Percentiles rank a stretch among this genome's conserved stretches.
These are phyloP conservation scores for Cercospora janseana DNA, from an alignment of 2,329 filamentous ascomycete species.

Conservation along the genomic window DNA sequence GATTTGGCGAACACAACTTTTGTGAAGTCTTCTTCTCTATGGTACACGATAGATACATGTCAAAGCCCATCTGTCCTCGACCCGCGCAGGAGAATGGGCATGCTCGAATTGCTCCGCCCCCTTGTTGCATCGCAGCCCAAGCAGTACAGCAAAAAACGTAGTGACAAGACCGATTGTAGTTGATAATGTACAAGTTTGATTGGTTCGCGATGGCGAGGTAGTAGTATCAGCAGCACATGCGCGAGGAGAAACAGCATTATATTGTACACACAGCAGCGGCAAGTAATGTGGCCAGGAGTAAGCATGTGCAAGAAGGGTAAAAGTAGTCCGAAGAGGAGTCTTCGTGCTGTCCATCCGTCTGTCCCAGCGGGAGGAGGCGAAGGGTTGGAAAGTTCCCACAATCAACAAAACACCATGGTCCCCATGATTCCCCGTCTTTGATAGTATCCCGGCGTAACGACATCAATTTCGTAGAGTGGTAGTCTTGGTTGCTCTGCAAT, in stretches of 20 bases:
- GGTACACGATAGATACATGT: slow-evolving; percentile 4
- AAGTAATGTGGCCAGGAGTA: too few relatives aligned
- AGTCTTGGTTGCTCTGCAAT: slow-evolving; percentile 8
- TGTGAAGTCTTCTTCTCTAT: slow-evolving; percentile 5
- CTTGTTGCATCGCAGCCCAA: too few relatives aligned
- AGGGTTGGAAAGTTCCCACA: not conserved
- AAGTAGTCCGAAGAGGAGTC: slow-evolving; percentile 2
- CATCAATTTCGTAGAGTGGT: slow-evolving; percentile 18
- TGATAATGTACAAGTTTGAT: slow-evolving; percentile 2
- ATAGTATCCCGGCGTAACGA: slow-evolving; percentile 19
- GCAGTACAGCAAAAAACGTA: slow-evolving; percentile 1
- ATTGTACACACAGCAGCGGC: slow-evolving; percentile 11
- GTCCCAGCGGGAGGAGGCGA: slow-evolving; percentile 6
- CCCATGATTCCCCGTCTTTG: slow-evolving; percentile 13
- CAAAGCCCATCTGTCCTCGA: slow-evolving; percentile 3
- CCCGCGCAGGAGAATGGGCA: slow-evolving; percentile 4
- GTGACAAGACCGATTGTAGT: slow-evolving; percentile 4
- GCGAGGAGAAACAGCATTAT: slow-evolving; percentile 10
- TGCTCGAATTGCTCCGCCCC: too few relatives aligned
- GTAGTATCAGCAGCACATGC: not conserved
- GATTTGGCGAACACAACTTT: not conserved
- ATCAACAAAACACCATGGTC: slow-evolving; percentile 11
- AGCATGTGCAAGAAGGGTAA: slow-evolving; percentile 16
- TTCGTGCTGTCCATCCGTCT: slow-evolving; percentile 11
- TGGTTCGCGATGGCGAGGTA: not conserved